Percentiles rank a stretch among this genome's conserved stretches.
These are phyloP conservation scores for Scopulariopsis brevicaulis DNA, from an alignment of 2,329 filamentous ascomycete genomes.

Conservation along the genomic window DNA sequence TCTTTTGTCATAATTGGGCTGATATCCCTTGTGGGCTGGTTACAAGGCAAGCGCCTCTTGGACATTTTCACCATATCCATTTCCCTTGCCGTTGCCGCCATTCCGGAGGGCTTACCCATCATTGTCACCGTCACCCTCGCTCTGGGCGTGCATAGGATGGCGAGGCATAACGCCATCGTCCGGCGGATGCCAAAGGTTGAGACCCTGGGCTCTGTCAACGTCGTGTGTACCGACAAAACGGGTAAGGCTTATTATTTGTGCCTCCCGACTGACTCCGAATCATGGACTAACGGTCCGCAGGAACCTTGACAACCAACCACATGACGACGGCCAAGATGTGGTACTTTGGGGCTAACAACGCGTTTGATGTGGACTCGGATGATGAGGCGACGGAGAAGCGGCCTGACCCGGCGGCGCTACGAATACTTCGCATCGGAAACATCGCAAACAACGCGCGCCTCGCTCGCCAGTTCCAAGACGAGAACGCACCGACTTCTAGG, in stretches of 20 bases:
- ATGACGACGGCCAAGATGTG: constrained; percentile 97
- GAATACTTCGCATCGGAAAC: constrained; percentile 84
- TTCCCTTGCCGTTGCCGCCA: constrained; percentile 89
- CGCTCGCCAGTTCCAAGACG: constrained; percentile 59
- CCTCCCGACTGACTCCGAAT: neutral
- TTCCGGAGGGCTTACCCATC: constrained; percentile 91
- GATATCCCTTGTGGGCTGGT: constrained; percentile 81
- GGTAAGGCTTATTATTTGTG: constrained; percentile 29
- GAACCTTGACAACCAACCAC: constrained; percentile 92
- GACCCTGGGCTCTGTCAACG: constrained; percentile 94
- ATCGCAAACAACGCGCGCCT: constrained; percentile 91
- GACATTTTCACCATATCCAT: constrained; percentile 98
- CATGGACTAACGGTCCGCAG: constrained; percentile 24
- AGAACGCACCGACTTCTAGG: constrained; percentile 42
- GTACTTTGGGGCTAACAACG: constrained; percentile 63
- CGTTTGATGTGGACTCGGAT: constrained; percentile 41
- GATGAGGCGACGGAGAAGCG: constrained; percentile 41
- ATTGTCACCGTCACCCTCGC: constrained; percentile 97
- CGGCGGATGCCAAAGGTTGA: constrained; percentile 93
- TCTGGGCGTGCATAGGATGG: constrained; percentile 92
- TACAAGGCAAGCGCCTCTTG: constrained; percentile 79
- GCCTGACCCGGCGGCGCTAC: constrained; percentile 63
- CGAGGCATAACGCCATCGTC: constrained; percentile 87
- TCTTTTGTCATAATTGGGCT: constrained; percentile 91
- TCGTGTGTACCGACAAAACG: constrained; percentile 99